These are phyloP conservation scores for Scheffersomyces insectosa DNA, from an alignment of 1,139 yeast species.

Conservation along the genomic window DNA sequence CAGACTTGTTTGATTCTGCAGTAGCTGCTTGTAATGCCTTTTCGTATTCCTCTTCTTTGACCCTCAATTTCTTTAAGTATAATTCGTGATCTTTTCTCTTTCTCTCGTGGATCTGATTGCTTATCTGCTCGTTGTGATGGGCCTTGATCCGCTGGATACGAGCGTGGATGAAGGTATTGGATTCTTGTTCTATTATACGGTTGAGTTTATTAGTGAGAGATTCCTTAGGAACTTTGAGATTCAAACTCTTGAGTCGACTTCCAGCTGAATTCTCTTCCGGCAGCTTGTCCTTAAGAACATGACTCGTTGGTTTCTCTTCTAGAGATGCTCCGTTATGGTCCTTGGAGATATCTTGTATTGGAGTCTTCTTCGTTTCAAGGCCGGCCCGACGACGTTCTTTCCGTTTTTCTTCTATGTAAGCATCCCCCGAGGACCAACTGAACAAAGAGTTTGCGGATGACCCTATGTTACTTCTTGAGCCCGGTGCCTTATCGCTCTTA, in stretches of 20 bases:
- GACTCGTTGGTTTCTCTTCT: not conserved
- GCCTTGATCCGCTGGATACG: conserved; percentile 40
- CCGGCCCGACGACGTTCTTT: conserved; percentile 21
- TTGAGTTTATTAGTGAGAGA: conserved; percentile 27
- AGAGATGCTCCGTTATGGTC: not conserved
- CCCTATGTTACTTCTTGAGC: not conserved
- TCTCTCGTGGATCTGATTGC: conserved; percentile 41
- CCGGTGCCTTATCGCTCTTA: not conserved
- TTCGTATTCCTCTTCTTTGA: conserved; percentile 46
- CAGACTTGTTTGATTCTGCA: conserved; percentile 19
- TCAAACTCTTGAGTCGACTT: conserved; percentile 4
- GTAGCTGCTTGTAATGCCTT: conserved; percentile 29
- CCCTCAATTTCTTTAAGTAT: conserved; percentile 35
- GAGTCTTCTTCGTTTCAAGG: not conserved
- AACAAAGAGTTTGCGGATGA: conserved; percentile 36
- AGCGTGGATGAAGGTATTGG: conserved; percentile 39
- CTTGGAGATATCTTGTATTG: conserved; percentile 5
- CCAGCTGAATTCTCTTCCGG: not conserved
- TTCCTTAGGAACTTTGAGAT: conserved; percentile 16
- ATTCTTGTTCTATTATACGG: conserved; percentile 34
- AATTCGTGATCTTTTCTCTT: conserved; percentile 43
- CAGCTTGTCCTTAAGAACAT: not conserved
- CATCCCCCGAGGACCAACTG: conserved; percentile 48
- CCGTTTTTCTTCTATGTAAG: conserved; percentile 36
- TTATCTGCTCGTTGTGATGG: conserved; percentile 42